Evolutionary conservation across 148 eudicot species (phyloP).

Genomic region (Linanthus parryae): DNA sequence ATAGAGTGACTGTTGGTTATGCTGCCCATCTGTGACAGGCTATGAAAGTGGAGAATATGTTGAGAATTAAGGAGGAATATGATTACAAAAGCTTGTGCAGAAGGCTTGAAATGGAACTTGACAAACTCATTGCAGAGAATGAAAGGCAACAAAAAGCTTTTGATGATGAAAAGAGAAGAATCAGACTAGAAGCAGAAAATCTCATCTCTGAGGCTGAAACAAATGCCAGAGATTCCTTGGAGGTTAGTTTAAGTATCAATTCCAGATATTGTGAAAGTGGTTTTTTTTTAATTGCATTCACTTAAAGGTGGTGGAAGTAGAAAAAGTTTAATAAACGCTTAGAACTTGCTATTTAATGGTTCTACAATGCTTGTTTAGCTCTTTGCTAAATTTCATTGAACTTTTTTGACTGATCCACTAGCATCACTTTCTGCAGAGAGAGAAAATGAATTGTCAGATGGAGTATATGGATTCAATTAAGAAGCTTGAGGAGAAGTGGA

Average conservation of each 20-base stretch:
- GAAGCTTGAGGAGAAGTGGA: conserved; percentile 90
- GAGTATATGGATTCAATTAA: conserved; percentile 92
- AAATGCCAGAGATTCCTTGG: conserved; percentile 57
- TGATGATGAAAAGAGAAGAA: conserved; percentile 74
- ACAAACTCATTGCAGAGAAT: conserved; percentile 85
- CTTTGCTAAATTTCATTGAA: conserved; percentile 8
- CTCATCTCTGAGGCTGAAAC: conserved; percentile 72
- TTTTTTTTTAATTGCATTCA: neutral
- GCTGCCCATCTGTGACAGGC: conserved; percentile 41
- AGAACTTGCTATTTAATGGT: conserved; percentile 3
- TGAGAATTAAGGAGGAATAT: conserved; percentile 92
- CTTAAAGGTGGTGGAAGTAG: neutral
- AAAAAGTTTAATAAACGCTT: neutral
- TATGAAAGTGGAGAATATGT: conserved; percentile 98
- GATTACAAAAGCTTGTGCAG: conserved; percentile 88
- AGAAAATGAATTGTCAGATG: conserved; percentile 91
- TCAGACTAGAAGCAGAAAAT: conserved; percentile 57
- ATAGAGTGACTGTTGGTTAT: neutral
- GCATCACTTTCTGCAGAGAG: conserved; percentile 68
- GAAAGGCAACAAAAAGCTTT: conserved; percentile 80
- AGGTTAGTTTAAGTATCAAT: conserved; percentile 41
- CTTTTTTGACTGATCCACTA: no score
- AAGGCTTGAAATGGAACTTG: conserved; percentile 82
- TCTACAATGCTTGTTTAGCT: conserved; percentile 6
- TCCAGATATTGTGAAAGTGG: neutral